Conservation (phyloP, 2,329 filamentous ascomycete genomes). For the Xenosphaeropsis pyriputrescens region DNA sequence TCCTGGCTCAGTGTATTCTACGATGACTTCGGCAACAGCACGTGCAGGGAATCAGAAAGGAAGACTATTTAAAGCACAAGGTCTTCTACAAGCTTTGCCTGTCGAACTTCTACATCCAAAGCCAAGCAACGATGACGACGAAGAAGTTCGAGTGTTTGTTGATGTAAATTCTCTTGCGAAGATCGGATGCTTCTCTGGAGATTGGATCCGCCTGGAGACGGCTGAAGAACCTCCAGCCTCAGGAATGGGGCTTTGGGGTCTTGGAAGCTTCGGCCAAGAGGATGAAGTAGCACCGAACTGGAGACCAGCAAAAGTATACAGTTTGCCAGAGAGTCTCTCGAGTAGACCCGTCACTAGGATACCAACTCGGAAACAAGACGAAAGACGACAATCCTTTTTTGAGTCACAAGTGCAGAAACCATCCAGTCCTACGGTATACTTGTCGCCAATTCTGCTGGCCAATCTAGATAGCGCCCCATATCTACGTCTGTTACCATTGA, state of each 20-base stretch:
- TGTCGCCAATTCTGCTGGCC: slow-evolving; percentile 74
- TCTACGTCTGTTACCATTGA: slow-evolving; percentile 61
- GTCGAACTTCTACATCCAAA: slow-evolving; percentile 74
- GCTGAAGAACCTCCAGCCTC: slow-evolving; percentile 58
- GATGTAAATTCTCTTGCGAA: slow-evolving; percentile 75
- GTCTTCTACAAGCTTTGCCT: slow-evolving; percentile 56
- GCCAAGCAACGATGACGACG: slow-evolving; percentile 63
- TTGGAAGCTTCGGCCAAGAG: slow-evolving; percentile 50
- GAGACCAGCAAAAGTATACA: slow-evolving; percentile 80
- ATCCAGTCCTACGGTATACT: slow-evolving; percentile 47
- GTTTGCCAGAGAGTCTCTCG: slow-evolving; percentile 64
- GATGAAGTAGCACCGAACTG: slow-evolving; percentile 51
- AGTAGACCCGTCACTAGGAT: slow-evolving; percentile 46
- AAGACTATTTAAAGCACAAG: slow-evolving; percentile 73
- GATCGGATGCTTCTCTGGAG: slow-evolving; percentile 91
- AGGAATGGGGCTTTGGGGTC: slow-evolving; percentile 50
- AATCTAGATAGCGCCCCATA: slow-evolving; percentile 73
- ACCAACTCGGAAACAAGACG: slow-evolving; percentile 34
- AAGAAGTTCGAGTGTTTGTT: slow-evolving; percentile 80
- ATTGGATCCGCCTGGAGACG: slow-evolving; percentile 82
- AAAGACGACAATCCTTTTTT: slow-evolving; percentile 44
- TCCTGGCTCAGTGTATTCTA: slow-evolving; percentile 80
- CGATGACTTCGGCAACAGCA: slow-evolving; percentile 71
- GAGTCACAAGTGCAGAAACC: slow-evolving; percentile 52
- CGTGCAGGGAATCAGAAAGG: slow-evolving; percentile 58